These are phyloP conservation scores for Pseudopyrenochaeta lycopersici DNA, from an alignment of 2,329 filamentous ascomycete species.

Conservation along the genomic window DNA sequence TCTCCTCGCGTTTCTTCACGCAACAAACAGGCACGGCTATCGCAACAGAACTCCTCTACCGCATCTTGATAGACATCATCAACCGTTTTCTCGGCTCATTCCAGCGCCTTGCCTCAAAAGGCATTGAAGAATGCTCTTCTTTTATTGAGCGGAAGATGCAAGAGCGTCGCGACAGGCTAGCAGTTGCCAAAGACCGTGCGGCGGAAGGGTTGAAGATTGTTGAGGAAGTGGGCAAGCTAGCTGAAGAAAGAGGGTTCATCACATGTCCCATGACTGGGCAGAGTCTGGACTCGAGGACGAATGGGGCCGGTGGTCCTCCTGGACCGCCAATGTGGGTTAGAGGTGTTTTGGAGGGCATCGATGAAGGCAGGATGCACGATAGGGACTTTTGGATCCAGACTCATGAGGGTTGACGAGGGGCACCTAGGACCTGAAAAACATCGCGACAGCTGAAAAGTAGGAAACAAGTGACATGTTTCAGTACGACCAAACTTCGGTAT, in stretches of 20 bases:
- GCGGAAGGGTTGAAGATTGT: conserved; percentile 19
- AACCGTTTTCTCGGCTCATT: conserved; percentile 33
- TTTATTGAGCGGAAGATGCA: conserved; percentile 34
- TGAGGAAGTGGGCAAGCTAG: conserved; percentile 32
- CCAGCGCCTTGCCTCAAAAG: conserved; percentile 31
- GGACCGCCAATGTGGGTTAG: conserved; percentile 35
- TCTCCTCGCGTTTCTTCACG: conserved; percentile 21
- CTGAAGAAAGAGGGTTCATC: conserved; percentile 25
- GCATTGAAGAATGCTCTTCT: conserved; percentile 33
- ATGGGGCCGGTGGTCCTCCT: conserved; percentile 6
- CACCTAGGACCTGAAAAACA: neutral
- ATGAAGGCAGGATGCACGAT: conserved; percentile 36
- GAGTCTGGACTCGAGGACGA: neutral
- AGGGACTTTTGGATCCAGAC: conserved; percentile 40
- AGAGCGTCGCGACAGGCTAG: conserved; percentile 20
- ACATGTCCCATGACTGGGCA: conserved; percentile 29
- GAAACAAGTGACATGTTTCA: no score
- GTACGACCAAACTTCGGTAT: no score
- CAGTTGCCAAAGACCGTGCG: neutral
- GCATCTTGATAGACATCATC: conserved; percentile 39
- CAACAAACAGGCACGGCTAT: conserved; percentile 36
- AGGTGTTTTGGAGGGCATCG: conserved; percentile 35
- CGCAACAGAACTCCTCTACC: conserved; percentile 41
- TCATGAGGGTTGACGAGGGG: conserved; percentile 20
- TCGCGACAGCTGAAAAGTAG: no score